Evolutionary conservation across 2,329 filamentous ascomycete genomes (phyloP).

Genomic region (Tolypocladium ovalisporum): DNA sequence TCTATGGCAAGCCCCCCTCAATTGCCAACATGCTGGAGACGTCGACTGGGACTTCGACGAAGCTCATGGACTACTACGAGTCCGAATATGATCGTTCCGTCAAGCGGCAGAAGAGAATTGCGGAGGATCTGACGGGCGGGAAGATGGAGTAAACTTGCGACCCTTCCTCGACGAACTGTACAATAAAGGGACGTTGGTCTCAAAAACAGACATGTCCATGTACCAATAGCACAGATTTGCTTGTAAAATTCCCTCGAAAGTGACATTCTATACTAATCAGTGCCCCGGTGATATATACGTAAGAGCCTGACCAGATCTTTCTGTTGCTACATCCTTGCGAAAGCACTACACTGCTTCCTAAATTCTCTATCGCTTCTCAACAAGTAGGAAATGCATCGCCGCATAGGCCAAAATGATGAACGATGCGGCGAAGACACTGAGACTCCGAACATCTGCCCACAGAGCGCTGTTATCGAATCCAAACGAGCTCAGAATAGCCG

Average conservation of each 20-base stretch:
- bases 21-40: constrained; percentile 32
- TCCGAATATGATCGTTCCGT: constrained; percentile 32
- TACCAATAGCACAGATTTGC: not conserved
- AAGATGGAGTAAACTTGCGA: constrained; percentile 32
- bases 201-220: not conserved
- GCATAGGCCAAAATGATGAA: constrained; percentile 84
- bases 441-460: constrained; percentile 72
- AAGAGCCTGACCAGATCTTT: not conserved
- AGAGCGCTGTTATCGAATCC: constrained; percentile 83
- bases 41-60: constrained; percentile 21
- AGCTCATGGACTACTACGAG: constrained; percentile 23
- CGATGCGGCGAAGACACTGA: constrained; percentile 69
- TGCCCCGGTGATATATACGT: not conserved
- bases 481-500: constrained; percentile 87
- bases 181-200: not conserved
- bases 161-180: not conserved
- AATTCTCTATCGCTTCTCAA: constrained; percentile 56
- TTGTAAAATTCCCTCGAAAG: too few species aligned
- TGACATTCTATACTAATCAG: not conserved
- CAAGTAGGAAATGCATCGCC: constrained; percentile 86
- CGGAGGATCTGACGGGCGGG: constrained; percentile 49
- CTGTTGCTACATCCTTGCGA: not conserved
- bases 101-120: constrained; percentile 41
- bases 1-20: constrained; percentile 32
- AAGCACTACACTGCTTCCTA: not conserved